phyloP scores from a whole-genome alignment of 2,329 filamentous ascomycete genomes.

The Exophiala xenobiotica region DNA sequence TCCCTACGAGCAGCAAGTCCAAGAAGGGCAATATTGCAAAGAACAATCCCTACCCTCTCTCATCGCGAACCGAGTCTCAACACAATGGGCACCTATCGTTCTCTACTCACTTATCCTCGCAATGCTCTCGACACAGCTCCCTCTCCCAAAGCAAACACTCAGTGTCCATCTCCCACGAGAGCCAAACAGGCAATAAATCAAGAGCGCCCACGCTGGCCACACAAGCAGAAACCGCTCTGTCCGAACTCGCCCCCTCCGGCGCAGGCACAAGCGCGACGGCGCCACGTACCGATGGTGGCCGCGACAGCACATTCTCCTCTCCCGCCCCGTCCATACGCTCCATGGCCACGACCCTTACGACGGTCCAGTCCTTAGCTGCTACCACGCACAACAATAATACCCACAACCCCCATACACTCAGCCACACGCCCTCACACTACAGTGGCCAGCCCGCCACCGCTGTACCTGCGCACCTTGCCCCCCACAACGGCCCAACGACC shows the following conservation, averaged over 20 bases:
- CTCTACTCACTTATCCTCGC: slow-evolving; percentile 50
- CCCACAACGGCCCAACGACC: slow-evolving; percentile 54
- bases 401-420: slow-evolving; percentile 18
- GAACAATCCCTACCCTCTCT: slow-evolving; percentile 92
- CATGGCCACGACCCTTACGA: slow-evolving; percentile 65
- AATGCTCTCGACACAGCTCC: slow-evolving; percentile 58
- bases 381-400: slow-evolving; percentile 41
- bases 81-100: slow-evolving; percentile 57
- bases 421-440: slow-evolving; percentile 50
- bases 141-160: slow-evolving; percentile 60
- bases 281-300: slow-evolving; percentile 65
- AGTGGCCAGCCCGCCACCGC: slow-evolving; percentile 61
- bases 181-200: slow-evolving; percentile 63
- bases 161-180: slow-evolving; percentile 60
- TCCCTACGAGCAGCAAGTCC: slow-evolving; percentile 21
- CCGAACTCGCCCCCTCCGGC: slow-evolving; percentile 74
- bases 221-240: slow-evolving; percentile 72
- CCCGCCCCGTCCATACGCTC: slow-evolving; percentile 65
- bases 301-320: slow-evolving; percentile 64
- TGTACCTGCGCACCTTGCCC: slow-evolving; percentile 58
- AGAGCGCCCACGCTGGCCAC: slow-evolving; percentile 80
- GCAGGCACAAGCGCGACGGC: slow-evolving; percentile 72
- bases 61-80: slow-evolving; percentile 50
- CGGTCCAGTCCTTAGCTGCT: slow-evolving; percentile 62
- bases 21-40: slow-evolving; percentile 65